These are phyloP conservation scores for Termitomyces sp. DNA, from an alignment of 768 basidiomycete species.

Conservation along the genomic window DNA sequence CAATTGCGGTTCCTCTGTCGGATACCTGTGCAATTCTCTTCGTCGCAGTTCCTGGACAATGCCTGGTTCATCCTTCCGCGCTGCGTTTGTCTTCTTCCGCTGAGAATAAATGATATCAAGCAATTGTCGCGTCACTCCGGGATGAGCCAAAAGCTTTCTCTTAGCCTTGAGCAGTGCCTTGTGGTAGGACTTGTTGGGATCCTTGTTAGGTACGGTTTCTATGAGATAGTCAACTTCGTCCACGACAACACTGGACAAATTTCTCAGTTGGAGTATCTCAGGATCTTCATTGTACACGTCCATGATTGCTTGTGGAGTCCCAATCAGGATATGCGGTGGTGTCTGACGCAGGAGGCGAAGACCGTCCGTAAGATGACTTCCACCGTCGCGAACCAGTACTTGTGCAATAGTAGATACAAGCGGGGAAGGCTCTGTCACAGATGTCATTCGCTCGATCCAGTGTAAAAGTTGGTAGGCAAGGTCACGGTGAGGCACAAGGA, in stretches of 20 bases:
- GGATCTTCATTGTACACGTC: conserved; percentile 49
- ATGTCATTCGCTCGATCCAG: conserved; percentile 58
- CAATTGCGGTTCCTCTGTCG: conserved; percentile 47
- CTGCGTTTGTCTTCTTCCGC: conserved; percentile 26
- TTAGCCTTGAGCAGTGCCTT: conserved; percentile 32
- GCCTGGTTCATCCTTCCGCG: conserved; percentile 21
- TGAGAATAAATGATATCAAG: conserved; percentile 52
- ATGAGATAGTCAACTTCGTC: conserved; percentile 78
- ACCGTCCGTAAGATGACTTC: conserved; percentile 34
- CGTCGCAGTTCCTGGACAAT: conserved; percentile 14
- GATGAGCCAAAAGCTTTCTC: conserved; percentile 47
- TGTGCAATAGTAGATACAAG: conserved; percentile 48
- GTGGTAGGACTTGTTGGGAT: conserved; percentile 33
- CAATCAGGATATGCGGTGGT: conserved; percentile 66
- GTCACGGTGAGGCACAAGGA: conserved; percentile 73
- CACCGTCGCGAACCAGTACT: conserved; percentile 56
- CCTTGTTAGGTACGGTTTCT: conserved; percentile 44
- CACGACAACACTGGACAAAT: conserved; percentile 58
- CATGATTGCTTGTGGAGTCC: conserved; percentile 65
- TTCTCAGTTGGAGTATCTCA: conserved; percentile 39
- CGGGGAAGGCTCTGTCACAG: conserved; percentile 25
- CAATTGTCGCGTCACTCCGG: conserved; percentile 54
- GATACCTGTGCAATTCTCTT: conserved; percentile 8
- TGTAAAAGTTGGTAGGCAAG: conserved; percentile 62
- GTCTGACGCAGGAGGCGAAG: conserved; percentile 33